Conservation (phyloP, 805 yeast genomes). For the Spathaspora arborariae region DNA sequence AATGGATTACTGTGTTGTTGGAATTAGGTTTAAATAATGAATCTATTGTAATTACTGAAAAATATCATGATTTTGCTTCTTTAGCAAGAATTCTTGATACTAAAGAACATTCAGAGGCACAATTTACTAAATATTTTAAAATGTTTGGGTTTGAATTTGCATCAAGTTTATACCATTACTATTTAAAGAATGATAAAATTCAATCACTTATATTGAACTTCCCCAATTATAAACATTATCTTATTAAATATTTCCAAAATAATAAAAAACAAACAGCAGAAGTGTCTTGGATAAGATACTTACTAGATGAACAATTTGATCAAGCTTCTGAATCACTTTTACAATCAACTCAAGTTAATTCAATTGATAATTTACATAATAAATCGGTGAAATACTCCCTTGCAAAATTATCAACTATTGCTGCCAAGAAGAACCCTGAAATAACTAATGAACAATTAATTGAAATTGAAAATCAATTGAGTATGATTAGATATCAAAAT, state of each 20-base stretch:
- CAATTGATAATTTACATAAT: conserved; percentile 41
- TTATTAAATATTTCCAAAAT: conserved; percentile 51
- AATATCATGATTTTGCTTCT: conserved; percentile 61
- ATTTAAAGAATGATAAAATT: conserved; percentile 49
- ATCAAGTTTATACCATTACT: conserved; percentile 53
- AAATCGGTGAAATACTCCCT: conserved; percentile 60
- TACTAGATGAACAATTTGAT: conserved; percentile 47
- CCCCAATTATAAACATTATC: conserved; percentile 45
- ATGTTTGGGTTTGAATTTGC: conserved; percentile 72
- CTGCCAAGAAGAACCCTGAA: conserved; percentile 20
- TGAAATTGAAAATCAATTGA: conserved; percentile 49
- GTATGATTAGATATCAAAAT: conserved; percentile 48
- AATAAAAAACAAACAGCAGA: conserved; percentile 40
- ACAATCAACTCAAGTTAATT: conserved; percentile 28
- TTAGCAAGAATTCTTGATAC: conserved; percentile 48
- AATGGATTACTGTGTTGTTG: conserved; percentile 62
- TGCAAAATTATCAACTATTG: conserved; percentile 65
- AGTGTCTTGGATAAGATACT: conserved; percentile 70
- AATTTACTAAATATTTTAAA: conserved; percentile 51
- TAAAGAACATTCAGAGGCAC: conserved; percentile 20
- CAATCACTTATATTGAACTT: conserved; percentile 55
- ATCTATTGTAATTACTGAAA: conserved; percentile 62
- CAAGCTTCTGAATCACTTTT: conserved; percentile 49
- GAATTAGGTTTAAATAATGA: conserved; percentile 46
- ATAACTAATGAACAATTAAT: conserved; percentile 23